Percentiles rank a stretch among this genome's conserved stretches.
Evolutionary conservation across 352 stramenopile species (phyloP).

Genomic region (Phytopythium boreale): DNA sequence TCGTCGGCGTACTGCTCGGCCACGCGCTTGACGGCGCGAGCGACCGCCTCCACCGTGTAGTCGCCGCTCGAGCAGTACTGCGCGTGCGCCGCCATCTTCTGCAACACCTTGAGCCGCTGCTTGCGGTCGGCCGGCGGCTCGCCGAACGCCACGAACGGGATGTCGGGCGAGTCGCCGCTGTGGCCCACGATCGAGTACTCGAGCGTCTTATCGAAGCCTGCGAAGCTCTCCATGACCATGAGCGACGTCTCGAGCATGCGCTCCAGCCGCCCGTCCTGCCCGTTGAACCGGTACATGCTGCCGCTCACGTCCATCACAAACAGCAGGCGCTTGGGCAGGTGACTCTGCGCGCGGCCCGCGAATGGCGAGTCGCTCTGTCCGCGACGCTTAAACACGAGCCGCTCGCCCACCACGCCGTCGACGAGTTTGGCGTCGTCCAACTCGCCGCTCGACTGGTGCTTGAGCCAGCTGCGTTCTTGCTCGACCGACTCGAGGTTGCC

Average conservation of each 20-base stretch:
- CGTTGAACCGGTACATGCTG: constrained; percentile 94
- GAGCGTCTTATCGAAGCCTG: constrained; percentile 87
- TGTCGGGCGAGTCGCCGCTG: constrained; percentile 84
- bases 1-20: constrained; percentile 62
- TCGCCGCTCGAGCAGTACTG: constrained; percentile 94
- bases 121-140: constrained; percentile 81
- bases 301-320: constrained; percentile 94
- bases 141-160: constrained; percentile 91
- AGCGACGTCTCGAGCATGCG: constrained; percentile 91
- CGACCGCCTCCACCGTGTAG: constrained; percentile 92
- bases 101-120: constrained; percentile 88
- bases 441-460: constrained; percentile 92
- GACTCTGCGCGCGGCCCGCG: constrained; percentile 15
- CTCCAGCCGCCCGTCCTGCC: constrained; percentile 90
- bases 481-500: constrained; percentile 78
- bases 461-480: constrained; percentile 91
- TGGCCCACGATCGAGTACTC: constrained; percentile 93
- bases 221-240: constrained; percentile 96
- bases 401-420: constrained; percentile 90
- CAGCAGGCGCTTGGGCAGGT: constrained; percentile 78
- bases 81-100: constrained; percentile 93
- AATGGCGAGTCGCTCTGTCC: constrained; percentile 68
- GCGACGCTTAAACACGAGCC: constrained; percentile 92
- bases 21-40: constrained; percentile 70
- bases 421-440: constrained; percentile 95